These are phyloP conservation scores for Dittrichia graveolens DNA, from an alignment of 129 eudicot genomes.

Conservation along the genomic window DNA sequence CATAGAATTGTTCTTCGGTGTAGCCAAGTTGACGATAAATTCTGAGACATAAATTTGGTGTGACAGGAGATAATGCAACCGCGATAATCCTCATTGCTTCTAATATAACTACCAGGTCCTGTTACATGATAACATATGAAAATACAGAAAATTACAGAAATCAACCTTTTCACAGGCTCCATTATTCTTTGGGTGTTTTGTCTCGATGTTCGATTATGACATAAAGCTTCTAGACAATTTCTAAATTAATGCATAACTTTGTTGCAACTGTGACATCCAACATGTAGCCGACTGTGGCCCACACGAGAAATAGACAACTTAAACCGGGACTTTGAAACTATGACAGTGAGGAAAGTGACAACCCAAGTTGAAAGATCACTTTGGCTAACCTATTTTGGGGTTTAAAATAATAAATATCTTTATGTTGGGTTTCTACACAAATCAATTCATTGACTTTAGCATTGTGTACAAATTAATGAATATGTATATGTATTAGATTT, in stretches of 20 bases:
- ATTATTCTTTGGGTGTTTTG: not conserved
- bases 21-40: constrained; percentile 90
- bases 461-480: not conserved
- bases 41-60: constrained; percentile 71
- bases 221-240: not conserved
- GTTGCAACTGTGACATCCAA: not conserved
- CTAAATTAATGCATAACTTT: not conserved
- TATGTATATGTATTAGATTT: not conserved
- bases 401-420: not conserved
- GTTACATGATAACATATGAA: constrained; percentile 12
- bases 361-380: not conserved
- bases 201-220: not conserved
- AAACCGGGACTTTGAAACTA: no score
- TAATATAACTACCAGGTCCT: constrained; percentile 86
- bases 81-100: constrained; percentile 97
- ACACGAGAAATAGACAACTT: not conserved
- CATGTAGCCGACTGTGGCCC: not conserved
- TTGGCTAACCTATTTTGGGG: not conserved
- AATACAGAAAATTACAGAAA: constrained; percentile 1
- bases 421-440: not conserved
- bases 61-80: constrained; percentile 74
- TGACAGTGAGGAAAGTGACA: not conserved
- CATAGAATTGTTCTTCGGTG: constrained; percentile 73
- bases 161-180: not conserved
- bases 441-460: not conserved